Base-by-base conservation (phyloP, 1,139 yeast genomes). In the Candida albicans region DNA sequence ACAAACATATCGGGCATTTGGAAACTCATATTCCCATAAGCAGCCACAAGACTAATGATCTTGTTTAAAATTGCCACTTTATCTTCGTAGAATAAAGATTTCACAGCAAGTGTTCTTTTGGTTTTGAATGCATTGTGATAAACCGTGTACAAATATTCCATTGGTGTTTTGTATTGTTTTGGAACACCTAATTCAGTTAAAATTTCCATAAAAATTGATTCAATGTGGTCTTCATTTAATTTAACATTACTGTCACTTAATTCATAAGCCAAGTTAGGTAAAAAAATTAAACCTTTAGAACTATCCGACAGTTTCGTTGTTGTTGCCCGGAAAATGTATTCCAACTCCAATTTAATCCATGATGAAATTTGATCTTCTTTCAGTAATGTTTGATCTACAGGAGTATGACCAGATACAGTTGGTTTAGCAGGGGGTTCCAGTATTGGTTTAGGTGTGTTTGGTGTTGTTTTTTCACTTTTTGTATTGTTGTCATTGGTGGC, bases 1-100 rank as follows among this genome's bases (percentile, higher is more conserved):
- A 72, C 53, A 48, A 83, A 82, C 82, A 84, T 77, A 46, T 82
- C 90, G 2, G 85, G 82, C 8, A 83, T 77, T 58, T 83, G 89
- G 56, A 87, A 81, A 31, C 85, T 65, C 31, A 87, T 82, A 30
- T 83, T 71, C 0, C 89, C 89, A 61, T 84, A 88, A 18, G 87
- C 82, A 12, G 85, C 70, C 11, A 82, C 63, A 39, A 84, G 68
- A 40, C 82, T 64, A 39, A 79, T 71, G 27, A 81, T 66, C 47
- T 81, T 81, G 42, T 71, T 68, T 41, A 82, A 62, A 3, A 81
- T 53, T 2, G 58, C 59, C 1, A 58, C 37, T 52, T 81, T 79
- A 13, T 59, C 55, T 2, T 64, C 67, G 45, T 66, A 68, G 15
- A 62, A 47, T 1, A 70, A 56, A 36, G 76, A 74, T 47, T 70